phyloP scores from a whole-genome alignment of 352 stramenopile species.

The Pseudoperonospora humuli region DNA sequence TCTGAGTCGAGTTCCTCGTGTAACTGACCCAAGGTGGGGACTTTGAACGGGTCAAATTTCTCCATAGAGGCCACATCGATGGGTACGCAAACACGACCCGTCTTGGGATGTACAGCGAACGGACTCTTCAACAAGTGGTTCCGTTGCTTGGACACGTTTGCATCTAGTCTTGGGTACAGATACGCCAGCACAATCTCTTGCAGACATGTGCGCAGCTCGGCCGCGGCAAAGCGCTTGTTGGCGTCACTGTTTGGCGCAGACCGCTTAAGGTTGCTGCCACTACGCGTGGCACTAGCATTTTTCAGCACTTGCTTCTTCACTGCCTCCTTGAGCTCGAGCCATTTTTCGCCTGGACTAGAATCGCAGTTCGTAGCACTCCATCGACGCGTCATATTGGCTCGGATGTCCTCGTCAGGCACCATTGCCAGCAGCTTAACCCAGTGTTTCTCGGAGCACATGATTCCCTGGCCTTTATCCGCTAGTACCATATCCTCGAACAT shows the following conservation, averaged over 20 bases:
- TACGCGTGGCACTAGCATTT: slow-evolving; percentile 40
- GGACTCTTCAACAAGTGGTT: slow-evolving; percentile 99
- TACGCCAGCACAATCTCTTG: slow-evolving; percentile 95
- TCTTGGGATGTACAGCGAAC: slow-evolving; percentile 98
- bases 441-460: slow-evolving; percentile 83
- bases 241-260: slow-evolving; percentile 24
- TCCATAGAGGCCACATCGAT: slow-evolving; percentile 84
- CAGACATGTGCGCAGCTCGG: slow-evolving; percentile 84
- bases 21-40: slow-evolving; percentile 79
- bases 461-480: slow-evolving; percentile 85
- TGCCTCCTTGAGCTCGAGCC: slow-evolving; percentile 69
- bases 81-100: slow-evolving; percentile 96
- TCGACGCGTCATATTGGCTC: slow-evolving; percentile 42
- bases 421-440: slow-evolving; percentile 91
- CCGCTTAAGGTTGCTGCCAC: slow-evolving; percentile 36
- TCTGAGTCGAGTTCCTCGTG: slow-evolving; percentile 78
- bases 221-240: slow-evolving; percentile 52
- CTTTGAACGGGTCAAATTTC: slow-evolving; percentile 76
- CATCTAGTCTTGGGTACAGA: slow-evolving; percentile 97
- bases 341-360: slow-evolving; percentile 81
- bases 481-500: slow-evolving; percentile 91
- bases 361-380: slow-evolving; percentile 47
- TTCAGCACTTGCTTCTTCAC: slow-evolving; percentile 65
- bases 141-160: slow-evolving; percentile 98
- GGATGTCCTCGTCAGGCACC: slow-evolving; percentile 87